Evolutionary conservation across 2,329 filamentous ascomycete species (phyloP).

Genomic region (Cladosporium phlei): DNA sequence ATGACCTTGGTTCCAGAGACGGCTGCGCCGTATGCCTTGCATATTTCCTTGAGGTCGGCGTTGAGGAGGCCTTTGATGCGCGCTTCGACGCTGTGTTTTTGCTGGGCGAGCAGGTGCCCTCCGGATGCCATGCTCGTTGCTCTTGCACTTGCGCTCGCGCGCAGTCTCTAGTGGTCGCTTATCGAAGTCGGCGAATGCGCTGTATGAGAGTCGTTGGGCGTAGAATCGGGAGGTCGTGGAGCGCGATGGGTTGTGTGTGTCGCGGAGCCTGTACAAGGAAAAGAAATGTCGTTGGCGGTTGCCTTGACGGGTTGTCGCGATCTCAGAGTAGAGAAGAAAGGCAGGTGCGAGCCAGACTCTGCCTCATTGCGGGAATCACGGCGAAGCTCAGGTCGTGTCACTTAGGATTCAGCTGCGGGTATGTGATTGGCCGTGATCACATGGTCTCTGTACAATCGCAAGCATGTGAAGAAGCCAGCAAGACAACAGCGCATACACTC

Average conservation of each 20-base stretch:
- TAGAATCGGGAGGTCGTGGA: background rate
- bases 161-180: background rate
- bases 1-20: constrained; percentile 81
- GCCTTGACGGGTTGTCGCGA: background rate
- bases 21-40: constrained; percentile 66
- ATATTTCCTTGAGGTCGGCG: constrained; percentile 69
- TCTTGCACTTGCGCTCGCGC: constrained; percentile 1
- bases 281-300: background rate
- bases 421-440: constrained; percentile 4
- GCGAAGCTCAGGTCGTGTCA: constrained; percentile 8
- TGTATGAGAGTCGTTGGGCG: background rate
- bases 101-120: constrained; percentile 38
- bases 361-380: constrained; percentile 4
- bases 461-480: background rate
- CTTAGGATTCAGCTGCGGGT: constrained; percentile 8
- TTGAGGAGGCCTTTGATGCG: constrained; percentile 52
- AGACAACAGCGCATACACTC: background rate
- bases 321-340: background rate
- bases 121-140: constrained; percentile 26
- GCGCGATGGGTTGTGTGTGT: background rate
- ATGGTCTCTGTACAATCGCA: constrained; percentile 6
- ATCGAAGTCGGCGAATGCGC: constrained; percentile 1
- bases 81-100: constrained; percentile 25
- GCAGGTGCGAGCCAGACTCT: constrained; percentile 2
- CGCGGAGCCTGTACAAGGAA: background rate